Conservation (phyloP, 2,329 filamentous ascomycete species). For the Alternaria panax region DNA sequence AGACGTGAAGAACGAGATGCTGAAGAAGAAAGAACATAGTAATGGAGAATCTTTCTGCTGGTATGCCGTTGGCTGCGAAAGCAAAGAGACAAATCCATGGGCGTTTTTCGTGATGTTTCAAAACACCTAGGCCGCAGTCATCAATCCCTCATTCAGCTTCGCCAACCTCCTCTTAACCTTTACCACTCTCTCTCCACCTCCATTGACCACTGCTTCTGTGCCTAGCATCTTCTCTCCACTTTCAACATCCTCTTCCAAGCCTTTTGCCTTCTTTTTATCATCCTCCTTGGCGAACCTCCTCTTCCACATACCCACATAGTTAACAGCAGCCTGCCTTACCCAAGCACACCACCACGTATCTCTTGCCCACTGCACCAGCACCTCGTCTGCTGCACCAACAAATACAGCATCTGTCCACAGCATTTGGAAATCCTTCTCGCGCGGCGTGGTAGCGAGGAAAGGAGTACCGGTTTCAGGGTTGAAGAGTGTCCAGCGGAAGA, state of each 20-base stretch:
- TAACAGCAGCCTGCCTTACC: constrained; percentile 30
- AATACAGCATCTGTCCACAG: constrained; percentile 25
- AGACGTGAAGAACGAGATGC: too few relatives aligned
- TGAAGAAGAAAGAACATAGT: too few relatives aligned
- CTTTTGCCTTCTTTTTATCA: too few relatives aligned
- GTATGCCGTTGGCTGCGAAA: too few relatives aligned
- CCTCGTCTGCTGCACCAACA: constrained; percentile 20
- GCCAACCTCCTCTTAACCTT: neutral
- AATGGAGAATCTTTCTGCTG: too few relatives aligned
- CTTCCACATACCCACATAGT: constrained; percentile 36
- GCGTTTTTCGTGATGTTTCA: too few relatives aligned
- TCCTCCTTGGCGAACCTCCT: constrained; percentile 32
- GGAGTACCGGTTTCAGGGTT: constrained; percentile 14
- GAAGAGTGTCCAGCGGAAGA: constrained; percentile 41
- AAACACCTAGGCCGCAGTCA: neutral
- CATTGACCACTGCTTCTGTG: neutral
- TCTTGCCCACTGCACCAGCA: constrained; percentile 24
- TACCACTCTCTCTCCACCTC: neutral
- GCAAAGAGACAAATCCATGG: too few relatives aligned
- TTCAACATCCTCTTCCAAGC: too few relatives aligned
- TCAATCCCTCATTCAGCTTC: neutral
- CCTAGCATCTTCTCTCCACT: neutral
- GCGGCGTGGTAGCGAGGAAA: constrained; percentile 21
- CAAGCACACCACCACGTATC: constrained; percentile 38
- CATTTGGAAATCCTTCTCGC: constrained; percentile 33